phyloP scores from a whole-genome alignment of 176 grass and related monocot genomes.

The Elaeis guineensis region DNA sequence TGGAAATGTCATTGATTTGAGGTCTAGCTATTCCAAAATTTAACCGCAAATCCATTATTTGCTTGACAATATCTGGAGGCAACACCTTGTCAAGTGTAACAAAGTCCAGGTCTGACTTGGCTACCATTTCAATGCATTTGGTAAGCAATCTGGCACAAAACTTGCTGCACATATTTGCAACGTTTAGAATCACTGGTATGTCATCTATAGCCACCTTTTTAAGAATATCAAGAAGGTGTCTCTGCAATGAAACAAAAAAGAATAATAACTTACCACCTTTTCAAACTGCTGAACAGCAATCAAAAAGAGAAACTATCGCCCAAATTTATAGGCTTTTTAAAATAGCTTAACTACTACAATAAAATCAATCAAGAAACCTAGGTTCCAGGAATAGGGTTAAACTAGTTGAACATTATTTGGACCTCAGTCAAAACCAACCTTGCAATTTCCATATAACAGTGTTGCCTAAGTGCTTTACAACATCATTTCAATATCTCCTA shows the following conservation, averaged over 20 bases:
- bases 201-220: conserved; percentile 60
- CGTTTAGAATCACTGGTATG: conserved; percentile 55
- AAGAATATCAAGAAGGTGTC: conserved; percentile 76
- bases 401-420: too few species aligned
- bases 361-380: too few species aligned
- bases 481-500: too few species aligned
- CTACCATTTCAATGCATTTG: conserved; percentile 57
- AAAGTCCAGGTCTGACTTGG: conserved; percentile 55
- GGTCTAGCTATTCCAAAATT: conserved; percentile 36
- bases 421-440: too few species aligned
- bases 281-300: neutral
- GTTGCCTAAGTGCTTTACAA: too few species aligned
- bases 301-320: too few species aligned
- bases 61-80: conserved; percentile 38
- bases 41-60: conserved; percentile 43
- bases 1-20: conserved; percentile 34
- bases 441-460: too few species aligned
- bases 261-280: neutral
- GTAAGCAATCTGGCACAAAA: conserved; percentile 45
- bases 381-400: too few species aligned
- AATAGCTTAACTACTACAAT: too few species aligned
- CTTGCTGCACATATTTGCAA: conserved; percentile 56
- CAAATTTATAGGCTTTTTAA: too few species aligned
- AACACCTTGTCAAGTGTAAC: conserved; percentile 66
- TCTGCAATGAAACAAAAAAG: conserved; percentile 32